Evolutionary conservation across 1,284 basidiomycete genomes (phyloP).

Genomic region (Cutaneotrichosporon sp.): DNA sequence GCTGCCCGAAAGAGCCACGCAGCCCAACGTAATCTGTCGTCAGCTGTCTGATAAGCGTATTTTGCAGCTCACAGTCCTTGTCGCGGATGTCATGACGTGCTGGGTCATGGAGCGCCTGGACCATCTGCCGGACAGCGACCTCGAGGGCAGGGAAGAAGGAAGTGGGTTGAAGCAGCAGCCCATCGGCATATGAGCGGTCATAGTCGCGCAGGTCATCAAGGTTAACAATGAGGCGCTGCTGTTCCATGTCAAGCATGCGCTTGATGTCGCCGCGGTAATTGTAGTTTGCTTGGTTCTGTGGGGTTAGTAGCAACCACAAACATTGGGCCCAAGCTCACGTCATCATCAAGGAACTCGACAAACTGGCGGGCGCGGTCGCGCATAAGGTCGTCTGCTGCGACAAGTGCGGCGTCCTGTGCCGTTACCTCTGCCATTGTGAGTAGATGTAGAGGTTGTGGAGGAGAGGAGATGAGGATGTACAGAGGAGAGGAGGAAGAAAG

Average conservation of each 20-base stretch:
- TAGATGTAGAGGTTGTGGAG: neutral
- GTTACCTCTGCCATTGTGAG: slow-evolving; percentile 40
- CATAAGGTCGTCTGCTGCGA: slow-evolving; percentile 65
- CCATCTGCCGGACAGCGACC: slow-evolving; percentile 72
- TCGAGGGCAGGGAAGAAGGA: slow-evolving; percentile 92
- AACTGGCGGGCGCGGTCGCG: slow-evolving; percentile 74
- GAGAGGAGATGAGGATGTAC: neutral
- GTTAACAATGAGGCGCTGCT: slow-evolving; percentile 90
- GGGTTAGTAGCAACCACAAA: slow-evolving; percentile 9
- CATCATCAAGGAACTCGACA: slow-evolving; percentile 81
- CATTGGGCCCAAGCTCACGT: slow-evolving; percentile 56
- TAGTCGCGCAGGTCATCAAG: slow-evolving; percentile 95
- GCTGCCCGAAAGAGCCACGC: slow-evolving; percentile 97
- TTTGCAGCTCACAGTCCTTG: slow-evolving; percentile 58
- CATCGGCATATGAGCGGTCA: slow-evolving; percentile 68
- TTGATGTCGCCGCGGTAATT: slow-evolving; percentile 86
- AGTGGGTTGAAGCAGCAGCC: slow-evolving; percentile 82
- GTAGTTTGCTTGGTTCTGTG: slow-evolving; percentile 49
- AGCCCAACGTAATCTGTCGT: slow-evolving; percentile 70
- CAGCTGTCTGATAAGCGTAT: neutral
- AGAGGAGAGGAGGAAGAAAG: neutral
- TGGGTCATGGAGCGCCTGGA: slow-evolving; percentile 72
- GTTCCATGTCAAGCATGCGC: slow-evolving; percentile 78
- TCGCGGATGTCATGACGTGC: slow-evolving; percentile 79
- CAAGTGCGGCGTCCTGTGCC: slow-evolving; percentile 40